A percentile compares a stretch with the other conserved stretches of the same genome.
phyloP scores from a whole-genome alignment of 164 flowering plant species.

The Tetracentron sinense region DNA sequence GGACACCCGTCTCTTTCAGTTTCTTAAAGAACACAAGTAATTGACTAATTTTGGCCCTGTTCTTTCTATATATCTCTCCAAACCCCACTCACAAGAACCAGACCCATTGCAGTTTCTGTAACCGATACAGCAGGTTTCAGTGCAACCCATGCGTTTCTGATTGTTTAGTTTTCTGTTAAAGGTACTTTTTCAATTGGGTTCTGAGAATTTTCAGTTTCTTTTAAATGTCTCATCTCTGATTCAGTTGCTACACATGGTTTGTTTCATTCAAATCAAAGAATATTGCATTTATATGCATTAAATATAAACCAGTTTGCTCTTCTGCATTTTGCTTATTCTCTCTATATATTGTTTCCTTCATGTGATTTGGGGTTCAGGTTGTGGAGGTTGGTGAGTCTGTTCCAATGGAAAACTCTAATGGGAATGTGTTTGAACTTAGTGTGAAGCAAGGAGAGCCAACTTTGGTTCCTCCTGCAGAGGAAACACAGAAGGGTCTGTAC shows the following conservation, averaged over 20 bases:
- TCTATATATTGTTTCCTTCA: background rate
- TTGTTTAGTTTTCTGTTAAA: background rate
- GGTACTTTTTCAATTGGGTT: background rate
- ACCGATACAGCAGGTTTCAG: background rate
- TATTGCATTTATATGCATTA: background rate
- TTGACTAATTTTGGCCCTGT: background rate
- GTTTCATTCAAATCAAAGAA: background rate
- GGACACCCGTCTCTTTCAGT: no score
- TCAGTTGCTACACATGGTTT: background rate
- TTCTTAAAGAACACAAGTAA: no score
- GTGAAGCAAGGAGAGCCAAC: slow-evolving; percentile 33
- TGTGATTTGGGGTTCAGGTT: slow-evolving; percentile 19
- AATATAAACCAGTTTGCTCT: background rate
- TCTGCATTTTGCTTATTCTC: background rate
- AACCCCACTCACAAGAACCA: background rate
- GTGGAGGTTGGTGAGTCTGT: slow-evolving; percentile 12
- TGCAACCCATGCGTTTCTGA: no score
- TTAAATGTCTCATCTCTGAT: background rate
- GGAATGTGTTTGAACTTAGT: slow-evolving; percentile 17
- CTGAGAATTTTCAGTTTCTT: background rate
- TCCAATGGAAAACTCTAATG: slow-evolving; percentile 17
- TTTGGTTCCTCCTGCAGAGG: slow-evolving; percentile 37
- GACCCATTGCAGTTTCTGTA: background rate
- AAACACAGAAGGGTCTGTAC: slow-evolving; percentile 36
- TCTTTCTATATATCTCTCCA: background rate